Evolutionary conservation across 2,329 filamentous ascomycete genomes (phyloP).

Genomic region (Seiridium cupressi): DNA sequence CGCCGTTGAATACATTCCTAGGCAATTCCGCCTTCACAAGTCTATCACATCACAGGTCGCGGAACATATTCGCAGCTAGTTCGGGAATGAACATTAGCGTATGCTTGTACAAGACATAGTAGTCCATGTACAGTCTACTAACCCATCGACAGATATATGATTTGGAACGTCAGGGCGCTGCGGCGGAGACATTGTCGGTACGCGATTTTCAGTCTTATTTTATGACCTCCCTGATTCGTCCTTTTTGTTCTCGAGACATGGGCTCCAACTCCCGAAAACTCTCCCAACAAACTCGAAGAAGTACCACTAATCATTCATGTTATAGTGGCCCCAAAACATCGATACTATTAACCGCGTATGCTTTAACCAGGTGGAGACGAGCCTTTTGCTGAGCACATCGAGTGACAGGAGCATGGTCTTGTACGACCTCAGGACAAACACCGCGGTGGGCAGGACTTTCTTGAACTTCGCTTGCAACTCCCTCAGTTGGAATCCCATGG

Average conservation of each 20-base stretch:
- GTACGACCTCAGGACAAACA: slow-evolving; percentile 87
- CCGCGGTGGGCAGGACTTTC: slow-evolving; percentile 76
- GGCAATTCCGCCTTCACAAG: slow-evolving; percentile 81
- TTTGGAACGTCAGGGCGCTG: slow-evolving; percentile 54
- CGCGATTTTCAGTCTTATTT: too few species aligned
- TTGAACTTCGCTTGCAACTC: slow-evolving; percentile 82
- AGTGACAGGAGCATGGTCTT: slow-evolving; percentile 85
- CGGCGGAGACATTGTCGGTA: background rate
- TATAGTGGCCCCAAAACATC: slow-evolving; percentile 82
- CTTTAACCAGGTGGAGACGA: slow-evolving; percentile 94
- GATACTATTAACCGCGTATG: slow-evolving; percentile 87
- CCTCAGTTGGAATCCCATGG: slow-evolving; percentile 93
- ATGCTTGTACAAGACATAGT: background rate
- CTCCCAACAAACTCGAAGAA: slow-evolving; percentile 54
- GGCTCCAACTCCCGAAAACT: slow-evolving; percentile 44
- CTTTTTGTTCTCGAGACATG: too few species aligned
- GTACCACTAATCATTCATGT: slow-evolving; percentile 37
- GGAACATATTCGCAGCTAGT: slow-evolving; percentile 75
- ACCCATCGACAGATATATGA: slow-evolving; percentile 65
- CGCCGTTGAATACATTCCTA: slow-evolving; percentile 82
- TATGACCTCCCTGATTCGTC: too few species aligned
- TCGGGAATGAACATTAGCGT: slow-evolving; percentile 66
- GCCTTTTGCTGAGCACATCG: slow-evolving; percentile 42
- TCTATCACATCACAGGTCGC: slow-evolving; percentile 76
- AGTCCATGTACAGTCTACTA: background rate